Evolutionary conservation across 371 early-diverging fungal genomes (phyloP).

Genomic region (Dichotomocladium elegans): DNA sequence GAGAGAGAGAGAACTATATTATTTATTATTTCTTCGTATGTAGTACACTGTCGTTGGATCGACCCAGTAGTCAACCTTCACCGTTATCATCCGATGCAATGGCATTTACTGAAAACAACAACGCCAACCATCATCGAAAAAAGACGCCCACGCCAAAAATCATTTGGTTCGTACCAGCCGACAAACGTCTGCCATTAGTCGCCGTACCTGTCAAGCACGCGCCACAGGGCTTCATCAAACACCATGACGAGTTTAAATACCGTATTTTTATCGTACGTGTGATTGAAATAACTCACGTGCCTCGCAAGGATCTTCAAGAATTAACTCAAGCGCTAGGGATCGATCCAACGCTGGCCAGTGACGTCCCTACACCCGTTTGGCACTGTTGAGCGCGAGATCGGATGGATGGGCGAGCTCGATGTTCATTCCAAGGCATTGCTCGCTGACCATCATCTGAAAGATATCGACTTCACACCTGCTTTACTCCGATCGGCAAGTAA

Average conservation of each 20-base stretch:
- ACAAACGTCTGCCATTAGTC: constrained; percentile 61
- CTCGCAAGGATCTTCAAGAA: too few relatives aligned
- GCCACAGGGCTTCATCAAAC: constrained; percentile 25
- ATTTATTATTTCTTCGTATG: background rate
- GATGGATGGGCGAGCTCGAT: constrained; percentile 32
- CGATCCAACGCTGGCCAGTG: constrained; percentile 35
- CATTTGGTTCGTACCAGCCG: constrained; percentile 65
- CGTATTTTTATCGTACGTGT: constrained; percentile 29
- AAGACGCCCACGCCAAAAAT: constrained; percentile 22
- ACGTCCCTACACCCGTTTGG: constrained; percentile 43
- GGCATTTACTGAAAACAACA: constrained; percentile 1
- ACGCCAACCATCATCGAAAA: constrained; percentile 16
- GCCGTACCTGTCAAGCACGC: constrained; percentile 44
- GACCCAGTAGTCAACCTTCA: constrained; percentile 17
- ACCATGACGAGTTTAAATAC: constrained; percentile 34
- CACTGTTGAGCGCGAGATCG: constrained; percentile 34
- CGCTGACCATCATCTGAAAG: constrained; percentile 38
- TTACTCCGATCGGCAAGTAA: constrained; percentile 8
- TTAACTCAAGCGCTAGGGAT: constrained; percentile 23
- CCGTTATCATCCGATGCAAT: background rate
- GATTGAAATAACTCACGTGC: too few relatives aligned
- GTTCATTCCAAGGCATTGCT: constrained; percentile 30
- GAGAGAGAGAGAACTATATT: background rate
- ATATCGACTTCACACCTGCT: constrained; percentile 21
- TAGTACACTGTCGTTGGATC: constrained; percentile 25